These are phyloP conservation scores for Toxoplasma gondii DNA, from an alignment of 169 alveolate genomes.

Conservation along the genomic window DNA sequence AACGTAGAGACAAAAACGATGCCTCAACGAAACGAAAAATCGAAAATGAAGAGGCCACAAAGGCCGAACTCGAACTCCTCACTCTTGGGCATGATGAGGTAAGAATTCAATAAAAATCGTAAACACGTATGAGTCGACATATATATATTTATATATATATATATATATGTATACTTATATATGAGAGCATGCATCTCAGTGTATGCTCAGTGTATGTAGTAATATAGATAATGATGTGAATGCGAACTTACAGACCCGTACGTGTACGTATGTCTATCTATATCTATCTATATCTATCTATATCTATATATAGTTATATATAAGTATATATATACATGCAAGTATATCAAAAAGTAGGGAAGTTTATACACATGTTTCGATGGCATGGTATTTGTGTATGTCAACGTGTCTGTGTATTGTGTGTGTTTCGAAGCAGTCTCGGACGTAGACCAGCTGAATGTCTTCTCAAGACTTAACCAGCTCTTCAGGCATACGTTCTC, in stretches of 20 bases:
- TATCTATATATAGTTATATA: not conserved
- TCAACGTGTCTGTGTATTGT: too few species aligned
- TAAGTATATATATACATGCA: too few species aligned
- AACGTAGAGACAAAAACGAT: not conserved
- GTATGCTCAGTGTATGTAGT: not conserved
- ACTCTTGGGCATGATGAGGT: conserved; percentile 21
- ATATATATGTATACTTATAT: not conserved
- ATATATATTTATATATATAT: conserved; percentile 1
- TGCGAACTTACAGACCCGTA: not conserved
- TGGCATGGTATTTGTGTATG: too few species aligned
- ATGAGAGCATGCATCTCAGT: not conserved
- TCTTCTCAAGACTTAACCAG: too few species aligned
- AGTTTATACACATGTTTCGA: too few species aligned
- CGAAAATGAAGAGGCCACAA: not conserved
- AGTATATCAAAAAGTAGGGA: not conserved
- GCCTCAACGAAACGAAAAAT: not conserved
- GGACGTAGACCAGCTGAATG: too few species aligned
- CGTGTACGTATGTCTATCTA: not conserved
- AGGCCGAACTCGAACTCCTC: conserved; percentile 13
- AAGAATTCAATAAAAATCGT: not conserved
- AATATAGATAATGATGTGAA: not conserved
- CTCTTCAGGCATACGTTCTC: too few species aligned
- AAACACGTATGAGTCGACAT: not conserved
- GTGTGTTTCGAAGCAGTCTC: too few species aligned
- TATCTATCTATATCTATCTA: not conserved